phyloP scores from a whole-genome alignment of 768 basidiomycete genomes.

The Tylopilus rubrobrunneus region DNA sequence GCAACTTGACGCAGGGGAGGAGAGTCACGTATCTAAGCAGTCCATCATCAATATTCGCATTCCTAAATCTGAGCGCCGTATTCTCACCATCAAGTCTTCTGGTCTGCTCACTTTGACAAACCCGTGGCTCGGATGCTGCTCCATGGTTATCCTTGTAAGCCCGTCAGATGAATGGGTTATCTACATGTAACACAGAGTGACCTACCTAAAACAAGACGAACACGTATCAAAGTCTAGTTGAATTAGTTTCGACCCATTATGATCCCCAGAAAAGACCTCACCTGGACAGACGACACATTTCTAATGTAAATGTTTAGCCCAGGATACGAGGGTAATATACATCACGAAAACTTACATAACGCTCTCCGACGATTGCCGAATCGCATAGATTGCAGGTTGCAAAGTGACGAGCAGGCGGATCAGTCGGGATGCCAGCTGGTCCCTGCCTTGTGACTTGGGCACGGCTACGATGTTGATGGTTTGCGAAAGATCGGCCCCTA shows the following conservation, averaged over 20 bases:
- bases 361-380: slow-evolving; percentile 60
- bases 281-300: slow-evolving; percentile 75
- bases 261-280: slow-evolving; percentile 3
- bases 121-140: slow-evolving; percentile 74
- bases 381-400: slow-evolving; percentile 80
- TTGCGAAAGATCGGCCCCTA: slow-evolving; percentile 31
- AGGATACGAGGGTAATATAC: not conserved
- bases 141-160: slow-evolving; percentile 50
- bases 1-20: slow-evolving; percentile 14
- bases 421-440: not conserved
- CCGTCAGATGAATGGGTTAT: not conserved
- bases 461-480: not conserved
- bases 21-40: slow-evolving; percentile 29
- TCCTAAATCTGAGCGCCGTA: not conserved
- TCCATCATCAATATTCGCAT: not conserved
- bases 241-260: slow-evolving; percentile 6
- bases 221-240: slow-evolving; percentile 73
- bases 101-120: slow-evolving; percentile 61
- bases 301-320: slow-evolving; percentile 33
- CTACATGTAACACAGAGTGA: not conserved
- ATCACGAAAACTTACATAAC: slow-evolving; percentile 54
- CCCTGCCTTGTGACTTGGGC: not conserved
- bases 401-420: slow-evolving; percentile 43
- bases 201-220: slow-evolving; percentile 59
- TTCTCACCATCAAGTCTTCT: slow-evolving; percentile 55